Conservation (phyloP, 129 eudicot genomes). For the Escallonia rubra region DNA sequence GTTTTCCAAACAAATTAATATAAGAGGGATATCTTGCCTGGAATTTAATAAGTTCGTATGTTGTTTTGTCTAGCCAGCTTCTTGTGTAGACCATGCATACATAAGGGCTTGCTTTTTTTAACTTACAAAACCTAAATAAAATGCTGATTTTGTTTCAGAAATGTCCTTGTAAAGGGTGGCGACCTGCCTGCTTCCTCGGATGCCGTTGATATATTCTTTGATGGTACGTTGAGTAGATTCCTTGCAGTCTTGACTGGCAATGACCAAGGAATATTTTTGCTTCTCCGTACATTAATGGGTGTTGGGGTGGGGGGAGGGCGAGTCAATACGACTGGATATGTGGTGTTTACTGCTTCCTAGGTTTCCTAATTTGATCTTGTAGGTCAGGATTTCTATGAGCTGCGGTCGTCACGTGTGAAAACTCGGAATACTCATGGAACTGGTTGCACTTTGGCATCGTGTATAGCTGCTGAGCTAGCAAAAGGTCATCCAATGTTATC, state of each 20-base stretch:
- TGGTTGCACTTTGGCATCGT: constrained; percentile 92
- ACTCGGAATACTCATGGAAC: constrained; percentile 90
- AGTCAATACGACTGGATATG: no score
- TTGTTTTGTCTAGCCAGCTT: neutral
- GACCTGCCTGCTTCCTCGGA: constrained; percentile 74
- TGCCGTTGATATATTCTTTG: constrained; percentile 83
- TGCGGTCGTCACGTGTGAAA: constrained; percentile 57
- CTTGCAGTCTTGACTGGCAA: constrained; percentile 2
- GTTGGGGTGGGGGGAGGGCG: neutral
- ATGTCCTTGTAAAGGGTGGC: constrained; percentile 94
- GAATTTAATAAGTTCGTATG: no score
- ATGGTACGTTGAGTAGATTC: constrained; percentile 42
- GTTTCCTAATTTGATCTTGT: constrained; percentile 3
- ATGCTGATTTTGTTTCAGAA: constrained; percentile 29
- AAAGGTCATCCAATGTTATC: constrained; percentile 75
- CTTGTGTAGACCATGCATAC: neutral
- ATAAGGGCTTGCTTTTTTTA: neutral
- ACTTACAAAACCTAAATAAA: constrained; percentile 1
- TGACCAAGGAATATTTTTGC: neutral
- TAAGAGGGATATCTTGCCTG: no score
- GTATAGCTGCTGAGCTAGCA: constrained; percentile 96
- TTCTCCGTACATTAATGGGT: neutral
- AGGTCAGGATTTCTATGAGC: constrained; percentile 76
- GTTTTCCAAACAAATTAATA: no score
- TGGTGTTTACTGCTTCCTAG: constrained; percentile 3